Conservation (phyloP, 768 basidiomycete species). For the Suillus americanus region DNA sequence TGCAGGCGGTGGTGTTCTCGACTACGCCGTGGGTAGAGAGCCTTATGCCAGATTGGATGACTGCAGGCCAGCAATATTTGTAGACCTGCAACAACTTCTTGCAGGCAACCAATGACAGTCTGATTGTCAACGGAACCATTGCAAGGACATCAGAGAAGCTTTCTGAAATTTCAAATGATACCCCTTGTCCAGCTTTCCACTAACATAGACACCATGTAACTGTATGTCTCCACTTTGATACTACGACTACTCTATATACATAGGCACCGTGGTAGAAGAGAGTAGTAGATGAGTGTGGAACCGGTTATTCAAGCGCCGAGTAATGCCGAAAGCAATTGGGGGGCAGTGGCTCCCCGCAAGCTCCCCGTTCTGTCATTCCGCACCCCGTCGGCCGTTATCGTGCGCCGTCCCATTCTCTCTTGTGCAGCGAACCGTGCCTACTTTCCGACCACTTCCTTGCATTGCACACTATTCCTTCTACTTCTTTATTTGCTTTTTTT, state of each 20-base stretch:
- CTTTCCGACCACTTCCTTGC: background rate
- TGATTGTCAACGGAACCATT: background rate
- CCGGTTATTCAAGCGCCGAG: constrained; percentile 2
- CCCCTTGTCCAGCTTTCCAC: background rate
- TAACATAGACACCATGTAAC: background rate
- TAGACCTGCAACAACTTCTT: background rate
- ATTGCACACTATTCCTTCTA: background rate
- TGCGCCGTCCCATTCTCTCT: background rate
- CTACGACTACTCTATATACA: background rate
- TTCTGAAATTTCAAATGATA: background rate
- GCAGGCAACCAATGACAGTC: background rate
- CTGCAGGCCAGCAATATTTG: background rate
- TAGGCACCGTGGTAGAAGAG: background rate
- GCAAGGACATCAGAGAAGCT: background rate
- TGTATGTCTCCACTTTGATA: background rate
- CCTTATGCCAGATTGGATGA: background rate
- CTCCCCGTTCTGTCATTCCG: background rate
- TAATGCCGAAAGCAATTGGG: background rate
- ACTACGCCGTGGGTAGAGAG: background rate
- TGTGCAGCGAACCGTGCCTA: too few species aligned
- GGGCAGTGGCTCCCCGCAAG: background rate
- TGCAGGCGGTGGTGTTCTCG: background rate
- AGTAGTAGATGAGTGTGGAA: background rate
- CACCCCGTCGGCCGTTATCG: background rate
- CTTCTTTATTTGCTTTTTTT: background rate